These are phyloP conservation scores for Yueomyces sinensis DNA, from an alignment of 805 yeast genomes.

Conservation along the genomic window DNA sequence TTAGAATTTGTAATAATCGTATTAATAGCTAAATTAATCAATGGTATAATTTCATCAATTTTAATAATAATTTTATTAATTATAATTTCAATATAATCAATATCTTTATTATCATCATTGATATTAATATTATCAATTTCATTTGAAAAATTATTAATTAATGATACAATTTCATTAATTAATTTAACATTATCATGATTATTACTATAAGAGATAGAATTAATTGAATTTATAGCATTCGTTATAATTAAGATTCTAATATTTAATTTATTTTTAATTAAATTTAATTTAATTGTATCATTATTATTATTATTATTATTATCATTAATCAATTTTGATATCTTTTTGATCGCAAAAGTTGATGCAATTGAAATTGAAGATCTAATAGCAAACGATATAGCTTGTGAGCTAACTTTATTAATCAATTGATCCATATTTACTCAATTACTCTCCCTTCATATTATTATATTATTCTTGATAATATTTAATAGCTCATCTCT, in stretches of 20 bases:
- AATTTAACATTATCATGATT: slow-evolving; percentile 44
- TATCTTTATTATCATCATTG: slow-evolving; percentile 20
- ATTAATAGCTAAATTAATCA: slow-evolving; percentile 48
- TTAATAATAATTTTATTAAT: slow-evolving; percentile 35
- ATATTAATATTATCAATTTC: slow-evolving; percentile 20
- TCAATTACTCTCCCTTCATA: too few relatives aligned
- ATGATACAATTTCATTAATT: slow-evolving; percentile 42
- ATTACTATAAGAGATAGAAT: slow-evolving; percentile 48
- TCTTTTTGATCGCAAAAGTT: slow-evolving; percentile 54
- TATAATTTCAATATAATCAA: slow-evolving; percentile 33
- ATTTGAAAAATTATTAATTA: slow-evolving; percentile 33
- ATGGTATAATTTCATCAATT: slow-evolving; percentile 58
- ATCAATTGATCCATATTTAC: slow-evolving; percentile 30
- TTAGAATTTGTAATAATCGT: slow-evolving; percentile 61
- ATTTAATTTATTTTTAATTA: slow-evolving; percentile 32
- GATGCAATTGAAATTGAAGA: slow-evolving; percentile 68
- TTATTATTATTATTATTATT: slow-evolving; percentile 7
- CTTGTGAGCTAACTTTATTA: slow-evolving; percentile 56
- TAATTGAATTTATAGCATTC: slow-evolving; percentile 55
- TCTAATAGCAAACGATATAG: slow-evolving; percentile 66
- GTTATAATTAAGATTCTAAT: slow-evolving; percentile 48
- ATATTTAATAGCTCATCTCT: neutral
- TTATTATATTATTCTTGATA: too few relatives aligned
- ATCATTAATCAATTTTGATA: slow-evolving; percentile 34
- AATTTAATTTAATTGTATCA: slow-evolving; percentile 34